phyloP scores from a whole-genome alignment of 2,329 filamentous ascomycete genomes.

The Ceratocystis colombiana region DNA sequence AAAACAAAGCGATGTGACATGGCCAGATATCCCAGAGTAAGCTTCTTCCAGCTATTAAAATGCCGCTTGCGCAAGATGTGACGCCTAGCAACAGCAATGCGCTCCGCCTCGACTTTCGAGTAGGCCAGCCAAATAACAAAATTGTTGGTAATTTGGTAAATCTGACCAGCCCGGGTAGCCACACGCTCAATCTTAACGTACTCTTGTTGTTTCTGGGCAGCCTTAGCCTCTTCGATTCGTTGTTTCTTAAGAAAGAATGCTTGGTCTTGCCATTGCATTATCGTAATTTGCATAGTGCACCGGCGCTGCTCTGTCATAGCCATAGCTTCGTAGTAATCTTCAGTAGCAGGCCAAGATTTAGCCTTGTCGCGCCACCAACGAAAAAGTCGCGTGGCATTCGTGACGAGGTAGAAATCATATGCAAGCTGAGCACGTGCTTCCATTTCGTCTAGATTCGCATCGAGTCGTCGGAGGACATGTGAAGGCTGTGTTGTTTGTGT shows the following conservation, averaged over 20 bases:
- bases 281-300: constrained; percentile 20
- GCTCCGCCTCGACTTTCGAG: constrained; percentile 53
- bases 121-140: constrained; percentile 50
- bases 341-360: constrained; percentile 21
- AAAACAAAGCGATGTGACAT: constrained; percentile 21
- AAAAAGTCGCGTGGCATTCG: constrained; percentile 21
- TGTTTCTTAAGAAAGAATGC: constrained; percentile 15
- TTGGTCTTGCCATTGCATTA: constrained; percentile 24
- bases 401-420: constrained; percentile 11
- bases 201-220: constrained; percentile 20
- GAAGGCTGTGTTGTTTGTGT: constrained; percentile 25
- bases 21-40: constrained; percentile 24
- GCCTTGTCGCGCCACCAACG: constrained; percentile 24
- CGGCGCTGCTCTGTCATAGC: constrained; percentile 23
- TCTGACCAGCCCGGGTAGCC: constrained; percentile 53
- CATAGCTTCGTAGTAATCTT: constrained; percentile 23
- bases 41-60: constrained; percentile 28
- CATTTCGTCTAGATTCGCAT: constrained; percentile 24
- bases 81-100: constrained; percentile 56
- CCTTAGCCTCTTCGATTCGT: constrained; percentile 20
- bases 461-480: constrained; percentile 21
- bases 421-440: constrained; percentile 20
- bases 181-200: constrained; percentile 25
- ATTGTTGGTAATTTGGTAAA: constrained; percentile 49
- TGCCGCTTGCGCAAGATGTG: constrained; percentile 54